Evolutionary conservation across 139 green algal genomes (phyloP).

Genomic region (Limnomonas spitsbergensis): DNA sequence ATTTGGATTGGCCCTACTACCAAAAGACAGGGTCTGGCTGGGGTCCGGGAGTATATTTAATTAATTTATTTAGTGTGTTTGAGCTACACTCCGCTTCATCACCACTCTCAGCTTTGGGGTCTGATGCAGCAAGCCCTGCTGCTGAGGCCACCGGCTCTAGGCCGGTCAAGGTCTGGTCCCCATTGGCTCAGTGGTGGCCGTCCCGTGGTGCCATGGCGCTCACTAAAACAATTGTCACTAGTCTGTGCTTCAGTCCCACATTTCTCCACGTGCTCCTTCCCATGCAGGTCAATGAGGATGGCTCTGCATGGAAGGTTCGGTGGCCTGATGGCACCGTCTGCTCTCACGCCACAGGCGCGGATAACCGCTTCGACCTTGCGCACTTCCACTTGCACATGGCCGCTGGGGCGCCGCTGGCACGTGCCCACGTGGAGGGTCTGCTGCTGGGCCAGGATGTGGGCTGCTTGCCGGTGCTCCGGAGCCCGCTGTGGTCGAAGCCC

Average conservation of each 20-base stretch:
- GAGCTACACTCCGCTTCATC: no score
- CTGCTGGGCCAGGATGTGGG: constrained; percentile 13
- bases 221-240: no score
- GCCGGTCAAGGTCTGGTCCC: background rate
- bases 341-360: background rate
- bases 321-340: constrained; percentile 22
- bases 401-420: constrained; percentile 29
- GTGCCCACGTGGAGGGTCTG: constrained; percentile 27
- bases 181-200: no score
- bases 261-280: background rate
- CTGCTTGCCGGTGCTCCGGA: constrained; percentile 25
- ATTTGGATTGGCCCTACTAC: no score
- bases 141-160: background rate
- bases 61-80: no score
- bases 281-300: background rate
- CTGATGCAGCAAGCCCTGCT: no score
- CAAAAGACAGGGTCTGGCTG: no score
- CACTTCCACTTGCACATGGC: constrained; percentile 21
- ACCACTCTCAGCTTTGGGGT: no score
- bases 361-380: constrained; percentile 14
- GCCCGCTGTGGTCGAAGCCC: constrained; percentile 20
- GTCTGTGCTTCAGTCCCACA: no score
- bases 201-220: no score
- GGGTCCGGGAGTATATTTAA: no score
- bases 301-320: constrained; percentile 3